These are phyloP conservation scores for Mycena maculata DNA, from an alignment of 768 basidiomycete species.

Conservation along the genomic window DNA sequence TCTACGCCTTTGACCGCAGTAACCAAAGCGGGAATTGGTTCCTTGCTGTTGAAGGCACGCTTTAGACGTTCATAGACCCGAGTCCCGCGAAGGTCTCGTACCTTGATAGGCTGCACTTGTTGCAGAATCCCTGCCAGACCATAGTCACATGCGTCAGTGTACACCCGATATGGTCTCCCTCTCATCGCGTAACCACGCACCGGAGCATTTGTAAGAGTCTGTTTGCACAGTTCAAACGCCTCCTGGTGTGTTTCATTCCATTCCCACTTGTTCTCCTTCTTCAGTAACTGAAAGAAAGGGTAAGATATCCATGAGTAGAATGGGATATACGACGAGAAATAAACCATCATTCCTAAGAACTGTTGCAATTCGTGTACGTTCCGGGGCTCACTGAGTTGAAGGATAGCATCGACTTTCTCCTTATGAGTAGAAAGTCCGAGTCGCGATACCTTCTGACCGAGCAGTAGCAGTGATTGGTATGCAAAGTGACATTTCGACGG, in stretches of 20 bases:
- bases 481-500: slow-evolving; percentile 49
- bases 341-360: too few species aligned
- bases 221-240: slow-evolving; percentile 45
- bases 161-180: slow-evolving; percentile 47
- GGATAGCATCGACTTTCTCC: slow-evolving; percentile 40
- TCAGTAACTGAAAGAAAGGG: slow-evolving; percentile 48
- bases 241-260: slow-evolving; percentile 39
- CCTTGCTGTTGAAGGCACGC: slow-evolving; percentile 33
- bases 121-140: slow-evolving; percentile 43
- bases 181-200: slow-evolving; percentile 10
- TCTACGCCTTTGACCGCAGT: slow-evolving; percentile 34
- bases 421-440: slow-evolving; percentile 45
- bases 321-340: slow-evolving; percentile 37
- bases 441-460: slow-evolving; percentile 54
- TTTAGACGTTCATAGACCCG: slow-evolving; percentile 38
- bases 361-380: slow-evolving; percentile 42
- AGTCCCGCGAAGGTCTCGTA: slow-evolving; percentile 45
- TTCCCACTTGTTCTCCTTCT: slow-evolving; percentile 39
- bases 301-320: slow-evolving; percentile 41
- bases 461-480: slow-evolving; percentile 46
- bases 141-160: slow-evolving; percentile 48
- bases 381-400: slow-evolving; percentile 40
- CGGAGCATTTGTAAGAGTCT: slow-evolving; percentile 44
- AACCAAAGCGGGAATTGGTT: slow-evolving; percentile 40
- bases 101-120: slow-evolving; percentile 44